Base-by-base conservation (phyloP, 345 rosid genomes). In the Trapa incisa region DNA sequence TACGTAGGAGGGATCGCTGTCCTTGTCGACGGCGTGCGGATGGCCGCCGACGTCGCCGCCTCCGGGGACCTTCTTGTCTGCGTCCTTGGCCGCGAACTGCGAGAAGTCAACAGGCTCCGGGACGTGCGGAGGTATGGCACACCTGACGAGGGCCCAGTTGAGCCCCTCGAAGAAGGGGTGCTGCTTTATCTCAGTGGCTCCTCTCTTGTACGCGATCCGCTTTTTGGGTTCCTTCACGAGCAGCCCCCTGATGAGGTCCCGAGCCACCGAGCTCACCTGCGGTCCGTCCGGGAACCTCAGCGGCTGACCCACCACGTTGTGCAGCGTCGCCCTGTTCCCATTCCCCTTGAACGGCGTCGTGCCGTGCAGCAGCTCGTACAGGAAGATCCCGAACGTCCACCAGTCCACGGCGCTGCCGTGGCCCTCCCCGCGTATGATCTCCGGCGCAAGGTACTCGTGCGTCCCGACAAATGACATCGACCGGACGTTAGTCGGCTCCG, bases 381-480 rank as follows among this genome's bases (percentile, higher is more conserved):
- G 71, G 77, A 92, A 92, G 35, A 92, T 89, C 3, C 96, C 96
- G 1, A 86, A 84, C 0, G 96, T 92, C 96, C 96, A 92, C 98
- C 98, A 92, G 73, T 92, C 96, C 0, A 92, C 98, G 15, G 96
- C 98, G 68, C 96, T 89, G 11, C 98, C 96, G 35, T 92, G 98
- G 9, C 98, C 98, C 72, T 92, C 93, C 22, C 98, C 98, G 0
- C 96, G 84, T 61, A 92, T 79, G 70, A 92, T 92, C 71, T 92
- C 96, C 0, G 95, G 96, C 36, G 96, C 96, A 62, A 92, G 71
- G 61, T 92, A 92, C 76, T 92, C 98, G 62, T 92, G 96, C 0
- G 98, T 89, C 0, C 98, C 96, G 1, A 92, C 96, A 61, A 92
- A 92, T 0, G 98, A 92, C 98, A 92, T 88, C 0, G 98, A 92